Evolutionary conservation across 2,329 filamentous ascomycete genomes (phyloP), one percentile per base, ranked within the genome.

Genomic region (Botrytis sinoallii): DNA sequence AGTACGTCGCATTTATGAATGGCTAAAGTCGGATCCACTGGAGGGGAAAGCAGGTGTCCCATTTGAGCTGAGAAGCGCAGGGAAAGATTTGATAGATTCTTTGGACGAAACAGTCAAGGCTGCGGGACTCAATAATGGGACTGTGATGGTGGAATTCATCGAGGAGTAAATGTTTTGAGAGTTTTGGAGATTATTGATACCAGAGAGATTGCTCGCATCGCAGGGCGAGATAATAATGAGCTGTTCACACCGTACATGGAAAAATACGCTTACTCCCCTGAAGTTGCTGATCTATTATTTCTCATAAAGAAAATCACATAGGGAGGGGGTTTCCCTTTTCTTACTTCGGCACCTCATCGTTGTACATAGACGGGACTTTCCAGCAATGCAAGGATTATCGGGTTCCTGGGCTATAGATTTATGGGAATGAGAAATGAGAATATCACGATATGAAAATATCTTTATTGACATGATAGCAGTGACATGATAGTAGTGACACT

Each of bases 141-240:
- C 94, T 0, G 92, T 99, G 12, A 98, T 98, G 93, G 91, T 99
- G 77, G 96, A 98, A 82, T 97, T 94, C 80, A 83, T 93, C 73
- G 91, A 93, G 82, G 78, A 81, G 55, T 80, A 77, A 72, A 48
- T 22, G 18, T 55, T 72, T 18, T 72, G 22, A n/a, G 9, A 48
- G 59, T 60, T 68, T n/a, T 46, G 52, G 35, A 32, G 61, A 35
- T 32, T 25, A 29, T 59, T 66, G 70, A 72, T 72, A 72, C 61
- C 59, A 67, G 48, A 67, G n/a, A 48, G 38, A 57, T 59, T 57
- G 48, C 44, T 67, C 42, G 61, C 61, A 65, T 59, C 29, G 22
- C 61, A 44, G 61, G 46, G 42, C 35, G 35, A 66, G 60, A 46
- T 72, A 72, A 72, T 67, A 42, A 20, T 59, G 70, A 61, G 60